phyloP scores from a whole-genome alignment of 768 basidiomycete genomes.

The Lentinula aciculospora region DNA sequence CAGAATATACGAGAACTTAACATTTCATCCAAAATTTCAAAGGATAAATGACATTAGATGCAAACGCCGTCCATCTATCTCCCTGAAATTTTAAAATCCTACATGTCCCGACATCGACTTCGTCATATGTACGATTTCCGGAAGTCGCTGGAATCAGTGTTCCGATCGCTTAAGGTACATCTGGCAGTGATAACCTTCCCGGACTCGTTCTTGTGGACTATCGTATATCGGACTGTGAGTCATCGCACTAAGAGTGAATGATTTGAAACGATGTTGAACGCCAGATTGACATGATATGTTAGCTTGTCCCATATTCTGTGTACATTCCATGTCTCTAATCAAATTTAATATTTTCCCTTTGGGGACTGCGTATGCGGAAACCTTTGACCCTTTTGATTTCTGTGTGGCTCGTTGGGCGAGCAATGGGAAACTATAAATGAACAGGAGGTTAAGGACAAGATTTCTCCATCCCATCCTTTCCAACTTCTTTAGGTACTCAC shows the following conservation, averaged over 20 bases:
- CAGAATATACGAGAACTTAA: not conserved
- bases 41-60: not conserved
- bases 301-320: not conserved
- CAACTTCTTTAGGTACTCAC: not conserved
- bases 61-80: not conserved
- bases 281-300: slow-evolving; percentile 3
- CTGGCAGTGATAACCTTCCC: not conserved
- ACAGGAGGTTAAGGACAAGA: not conserved
- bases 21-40: not conserved
- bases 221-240: not conserved
- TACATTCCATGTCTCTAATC: not conserved
- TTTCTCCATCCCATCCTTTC: not conserved
- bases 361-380: not conserved
- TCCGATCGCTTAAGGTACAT: not conserved
- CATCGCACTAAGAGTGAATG: not conserved
- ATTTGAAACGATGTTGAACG: slow-evolving; percentile 1
- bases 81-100: not conserved
- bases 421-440: not conserved
- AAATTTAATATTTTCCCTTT: not conserved
- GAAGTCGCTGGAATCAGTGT: not conserved
- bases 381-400: not conserved
- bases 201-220: not conserved
- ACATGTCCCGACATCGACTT: not conserved
- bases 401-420: not conserved
- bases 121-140: not conserved